Evolutionary conservation across 73 alveolate species (phyloP), one percentile per base, ranked within the genome.

Genomic region (Blepharisma japonicum): DNA sequence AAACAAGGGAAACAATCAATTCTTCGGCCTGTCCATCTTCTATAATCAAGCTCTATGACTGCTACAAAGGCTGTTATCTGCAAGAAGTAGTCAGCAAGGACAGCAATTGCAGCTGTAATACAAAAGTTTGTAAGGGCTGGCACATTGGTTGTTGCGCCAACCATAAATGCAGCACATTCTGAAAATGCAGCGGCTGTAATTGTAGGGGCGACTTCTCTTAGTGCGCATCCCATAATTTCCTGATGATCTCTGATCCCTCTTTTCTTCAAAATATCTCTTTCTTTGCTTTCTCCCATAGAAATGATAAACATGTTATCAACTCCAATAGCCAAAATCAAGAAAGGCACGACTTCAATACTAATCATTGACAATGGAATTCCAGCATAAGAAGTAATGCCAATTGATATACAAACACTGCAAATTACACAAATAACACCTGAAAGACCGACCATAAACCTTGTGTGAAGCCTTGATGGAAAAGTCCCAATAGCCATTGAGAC

Each of bases 221-320:
- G 50, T 23, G 98, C 96, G 25, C 71, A 50, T n/a, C 91, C 94
- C 79, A 89, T 81, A 66, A 83, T 82, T 50, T 82, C 90, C 25
- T 79, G 78, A 39, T 87, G 83, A 2, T 55, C 91, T 90, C 14
- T 82, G 86, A 48, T 89, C 90, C 77, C 83, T 79, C 55, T 85
- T 68, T 42, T 85, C 85, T 45, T 84, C 89, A 23, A 45, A 61
- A 49, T 80, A 83, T 9, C 42, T 32, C 87, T 76, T 20, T 89
- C 86, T 77, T 79, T 78, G 71, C 86, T 87, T 79, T 90, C 94
- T 23, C 95, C 97, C 47, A 91, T 87, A 56, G 96, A 81, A 14
- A 95, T 95, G 77, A 95, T 91, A 80, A 93, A 95, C 99, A 95
- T 95, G 80, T 95, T 95, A 78, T 95, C 99, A 56, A 95, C 98